These are phyloP conservation scores for Xanthoconium purpureum DNA, from an alignment of 768 basidiomycete species.

Conservation along the genomic window DNA sequence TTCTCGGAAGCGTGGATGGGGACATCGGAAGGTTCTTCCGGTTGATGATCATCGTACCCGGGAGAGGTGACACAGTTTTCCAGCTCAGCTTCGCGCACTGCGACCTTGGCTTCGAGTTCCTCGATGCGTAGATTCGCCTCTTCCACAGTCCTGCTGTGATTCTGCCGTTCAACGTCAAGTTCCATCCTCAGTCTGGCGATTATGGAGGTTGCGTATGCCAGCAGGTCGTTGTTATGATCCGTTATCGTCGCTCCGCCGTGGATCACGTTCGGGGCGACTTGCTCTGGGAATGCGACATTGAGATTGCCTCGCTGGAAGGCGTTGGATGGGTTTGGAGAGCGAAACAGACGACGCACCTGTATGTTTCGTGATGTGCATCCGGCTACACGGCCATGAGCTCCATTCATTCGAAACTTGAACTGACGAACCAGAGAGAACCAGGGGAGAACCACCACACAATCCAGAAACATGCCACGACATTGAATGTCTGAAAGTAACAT, in stretches of 20 bases:
- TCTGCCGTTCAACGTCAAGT: constrained; percentile 43
- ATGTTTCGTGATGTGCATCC: constrained; percentile 39
- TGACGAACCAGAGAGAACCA: constrained; percentile 13
- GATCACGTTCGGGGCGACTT: neutral
- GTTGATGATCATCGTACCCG: neutral
- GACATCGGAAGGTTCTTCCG: neutral
- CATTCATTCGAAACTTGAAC: constrained; percentile 47
- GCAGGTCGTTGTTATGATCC: constrained; percentile 26
- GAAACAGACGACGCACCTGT: constrained; percentile 39
- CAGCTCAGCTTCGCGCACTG: constrained; percentile 56
- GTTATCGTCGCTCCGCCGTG: neutral
- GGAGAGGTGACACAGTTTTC: constrained; percentile 33
- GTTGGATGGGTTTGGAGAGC: constrained; percentile 8
- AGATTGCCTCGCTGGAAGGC: constrained; percentile 17
- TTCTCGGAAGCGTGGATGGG: neutral
- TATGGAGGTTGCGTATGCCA: constrained; percentile 44
- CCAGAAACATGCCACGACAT: neutral
- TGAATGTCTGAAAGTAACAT: neutral
- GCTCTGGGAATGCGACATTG: constrained; percentile 24
- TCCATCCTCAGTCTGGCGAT: constrained; percentile 42
- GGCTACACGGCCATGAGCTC: constrained; percentile 45
- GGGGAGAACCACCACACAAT: neutral
- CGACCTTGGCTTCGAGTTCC: constrained; percentile 50
- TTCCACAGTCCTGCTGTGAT: constrained; percentile 39
- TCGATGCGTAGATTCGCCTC: constrained; percentile 41